Percentiles rank a stretch among this genome's conserved stretches.
Conservation (phyloP, 176 grass and related monocot genomes). For the Leersia perrieri region DNA sequence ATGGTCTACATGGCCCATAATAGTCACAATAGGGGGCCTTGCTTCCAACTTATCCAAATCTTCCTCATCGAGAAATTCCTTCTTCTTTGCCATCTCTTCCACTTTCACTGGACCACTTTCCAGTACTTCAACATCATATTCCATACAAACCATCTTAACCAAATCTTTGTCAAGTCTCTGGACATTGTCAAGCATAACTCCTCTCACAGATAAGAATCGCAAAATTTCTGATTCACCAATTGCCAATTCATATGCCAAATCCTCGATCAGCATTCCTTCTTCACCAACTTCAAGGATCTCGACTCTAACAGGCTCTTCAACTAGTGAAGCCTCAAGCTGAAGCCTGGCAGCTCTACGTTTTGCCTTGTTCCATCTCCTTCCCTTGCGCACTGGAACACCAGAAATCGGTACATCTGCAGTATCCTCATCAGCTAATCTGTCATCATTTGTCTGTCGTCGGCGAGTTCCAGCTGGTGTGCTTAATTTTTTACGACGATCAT, state of each 20-base stretch:
- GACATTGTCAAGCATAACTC: conserved; percentile 56
- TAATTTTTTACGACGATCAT: conserved; percentile 62
- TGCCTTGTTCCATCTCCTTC: conserved; percentile 84
- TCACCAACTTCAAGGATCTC: conserved; percentile 96
- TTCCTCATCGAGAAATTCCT: conserved; percentile 81
- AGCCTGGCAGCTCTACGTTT: conserved; percentile 71
- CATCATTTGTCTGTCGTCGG: conserved; percentile 39
- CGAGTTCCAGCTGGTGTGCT: conserved; percentile 36
- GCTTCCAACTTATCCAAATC: conserved; percentile 82
- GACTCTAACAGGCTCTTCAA: conserved; percentile 77
- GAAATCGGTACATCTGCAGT: conserved; percentile 52
- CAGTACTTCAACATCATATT: conserved; percentile 93
- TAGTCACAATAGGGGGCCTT: conserved; percentile 94
- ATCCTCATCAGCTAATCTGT: conserved; percentile 49
- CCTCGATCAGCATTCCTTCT: conserved; percentile 81
- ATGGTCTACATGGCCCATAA: conserved; percentile 99
- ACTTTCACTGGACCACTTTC: conserved; percentile 68
- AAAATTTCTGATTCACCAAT: conserved; percentile 68
- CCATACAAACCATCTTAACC: conserved; percentile 96
- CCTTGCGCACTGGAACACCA: conserved; percentile 64
- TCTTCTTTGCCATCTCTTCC: conserved; percentile 96
- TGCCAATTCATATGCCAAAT: conserved; percentile 82
- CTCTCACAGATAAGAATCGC: conserved; percentile 57
- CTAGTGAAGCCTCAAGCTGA: conserved; percentile 66
- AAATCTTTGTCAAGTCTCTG: conserved; percentile 78